A percentile compares a stretch with the other conserved stretches of the same genome.
Evolutionary conservation across 177 flowering plant species (phyloP).

Genomic region (Tripterygium wilfordii): DNA sequence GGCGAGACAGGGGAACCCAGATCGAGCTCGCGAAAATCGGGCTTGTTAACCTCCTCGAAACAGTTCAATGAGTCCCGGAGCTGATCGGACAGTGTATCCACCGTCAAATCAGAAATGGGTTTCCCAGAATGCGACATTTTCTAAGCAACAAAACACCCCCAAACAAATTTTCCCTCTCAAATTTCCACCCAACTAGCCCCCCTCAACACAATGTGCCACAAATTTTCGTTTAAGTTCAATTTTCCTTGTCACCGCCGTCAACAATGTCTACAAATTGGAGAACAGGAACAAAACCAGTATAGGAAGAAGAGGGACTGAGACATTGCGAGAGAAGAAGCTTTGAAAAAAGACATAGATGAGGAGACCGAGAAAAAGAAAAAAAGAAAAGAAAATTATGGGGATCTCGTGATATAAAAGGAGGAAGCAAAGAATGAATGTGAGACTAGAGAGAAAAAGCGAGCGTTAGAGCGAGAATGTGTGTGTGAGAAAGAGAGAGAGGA

Average conservation of each 20-base stretch:
- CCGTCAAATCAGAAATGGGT: constrained; percentile 23
- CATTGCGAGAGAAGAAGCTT: too few relatives aligned
- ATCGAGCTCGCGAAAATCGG: constrained; percentile 72
- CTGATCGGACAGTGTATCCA: constrained; percentile 39
- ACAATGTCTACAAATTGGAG: too few relatives aligned
- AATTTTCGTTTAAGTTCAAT: too few relatives aligned
- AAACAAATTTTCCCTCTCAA: too few relatives aligned
- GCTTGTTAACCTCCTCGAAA: constrained; percentile 45
- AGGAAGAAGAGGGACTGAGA: too few relatives aligned
- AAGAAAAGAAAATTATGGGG: too few relatives aligned
- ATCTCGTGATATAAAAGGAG: constrained; percentile 79
- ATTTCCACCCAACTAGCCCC: too few relatives aligned
- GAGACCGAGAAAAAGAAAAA: constrained; percentile 20
- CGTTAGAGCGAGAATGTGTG: constrained; percentile 17
- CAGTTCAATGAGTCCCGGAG: constrained; percentile 31
- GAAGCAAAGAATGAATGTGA: constrained; percentile 82
- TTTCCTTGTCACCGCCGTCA: too few relatives aligned
- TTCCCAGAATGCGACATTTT: constrained; percentile 48
- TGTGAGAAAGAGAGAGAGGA: not conserved
- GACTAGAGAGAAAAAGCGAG: constrained; percentile 3
- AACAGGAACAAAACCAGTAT: too few relatives aligned
- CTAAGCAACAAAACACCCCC: not conserved
- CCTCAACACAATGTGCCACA: too few relatives aligned
- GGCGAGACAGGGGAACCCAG: constrained; percentile 65
- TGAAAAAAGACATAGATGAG: constrained; percentile 25